Evolutionary conservation across 805 yeast species (phyloP).

Genomic region (Zygoascus ofunaensis): DNA sequence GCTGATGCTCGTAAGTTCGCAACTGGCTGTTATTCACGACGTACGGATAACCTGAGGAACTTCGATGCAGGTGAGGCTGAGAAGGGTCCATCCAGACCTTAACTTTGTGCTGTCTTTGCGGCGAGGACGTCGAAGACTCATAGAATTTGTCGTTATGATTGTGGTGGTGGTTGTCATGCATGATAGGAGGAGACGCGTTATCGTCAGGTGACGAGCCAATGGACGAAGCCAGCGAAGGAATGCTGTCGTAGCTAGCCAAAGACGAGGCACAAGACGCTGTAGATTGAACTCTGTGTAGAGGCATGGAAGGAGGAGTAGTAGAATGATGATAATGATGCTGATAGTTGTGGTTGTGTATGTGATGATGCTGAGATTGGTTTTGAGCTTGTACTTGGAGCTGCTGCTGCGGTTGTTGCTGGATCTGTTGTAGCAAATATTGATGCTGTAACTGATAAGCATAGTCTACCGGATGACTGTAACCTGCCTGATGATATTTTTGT

Average conservation of each 20-base stretch:
- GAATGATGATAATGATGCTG: background rate
- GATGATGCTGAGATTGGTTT: slow-evolving; percentile 1
- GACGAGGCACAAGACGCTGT: background rate
- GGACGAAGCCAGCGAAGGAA: background rate
- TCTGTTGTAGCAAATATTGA: background rate
- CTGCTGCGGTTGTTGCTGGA: background rate
- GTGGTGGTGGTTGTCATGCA: too few species aligned
- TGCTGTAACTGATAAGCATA: slow-evolving; percentile 5
- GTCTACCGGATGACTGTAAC: slow-evolving; percentile 2
- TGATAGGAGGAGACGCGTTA: too few species aligned
- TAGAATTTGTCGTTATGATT: too few species aligned
- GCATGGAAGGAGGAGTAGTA: background rate
- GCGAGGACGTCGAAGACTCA: too few species aligned
- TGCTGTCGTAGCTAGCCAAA: background rate
- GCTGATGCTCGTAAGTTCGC: too few species aligned
- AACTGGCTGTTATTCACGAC: too few species aligned
- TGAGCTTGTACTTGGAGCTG: background rate
- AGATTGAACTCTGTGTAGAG: background rate
- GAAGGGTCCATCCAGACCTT: too few species aligned
- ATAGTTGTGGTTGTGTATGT: background rate
- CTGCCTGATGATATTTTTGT: slow-evolving; percentile 3
- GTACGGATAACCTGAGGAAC: too few species aligned
- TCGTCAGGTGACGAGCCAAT: background rate
- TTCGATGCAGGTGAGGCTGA: too few species aligned
- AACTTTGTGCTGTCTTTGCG: too few species aligned